A percentile compares a stretch with the other conserved stretches of the same genome.
Conservation (phyloP, 345 rosid species). For the Bruguiera parviflora region DNA sequence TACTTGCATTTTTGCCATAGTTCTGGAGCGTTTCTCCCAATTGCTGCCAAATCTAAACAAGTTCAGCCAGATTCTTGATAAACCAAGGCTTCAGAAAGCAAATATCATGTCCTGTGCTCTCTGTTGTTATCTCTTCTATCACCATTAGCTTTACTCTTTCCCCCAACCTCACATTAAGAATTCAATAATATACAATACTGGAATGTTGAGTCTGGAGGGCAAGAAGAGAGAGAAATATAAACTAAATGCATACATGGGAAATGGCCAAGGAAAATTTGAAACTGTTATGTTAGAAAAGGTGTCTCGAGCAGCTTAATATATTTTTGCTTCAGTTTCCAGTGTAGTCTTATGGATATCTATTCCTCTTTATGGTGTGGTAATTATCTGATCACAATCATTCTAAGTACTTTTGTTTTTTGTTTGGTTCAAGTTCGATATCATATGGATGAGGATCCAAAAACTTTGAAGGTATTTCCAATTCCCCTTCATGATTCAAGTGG, state of each 20-base stretch:
- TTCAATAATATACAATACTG: no score
- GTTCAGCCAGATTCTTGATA: no score
- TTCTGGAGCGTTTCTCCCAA: no score
- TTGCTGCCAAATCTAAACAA: no score
- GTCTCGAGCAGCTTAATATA: neutral
- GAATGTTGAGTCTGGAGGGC: neutral
- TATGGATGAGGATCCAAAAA: conserved; percentile 97
- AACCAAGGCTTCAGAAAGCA: neutral
- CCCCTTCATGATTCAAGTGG: conserved; percentile 69
- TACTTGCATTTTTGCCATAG: no score
- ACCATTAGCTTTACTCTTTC: neutral
- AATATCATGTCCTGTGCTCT: neutral
- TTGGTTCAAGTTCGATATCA: conserved; percentile 72
- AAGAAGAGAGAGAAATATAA: neutral
- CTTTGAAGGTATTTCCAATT: conserved; percentile 78
- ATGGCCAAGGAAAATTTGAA: neutral
- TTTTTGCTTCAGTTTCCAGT: neutral
- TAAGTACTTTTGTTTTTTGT: conserved; percentile 15
- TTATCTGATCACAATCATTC: conserved; percentile 1
- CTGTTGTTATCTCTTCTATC: neutral
- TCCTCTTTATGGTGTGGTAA: neutral
- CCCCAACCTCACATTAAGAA: neutral
- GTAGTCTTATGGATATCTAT: neutral
- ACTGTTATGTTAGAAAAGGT: neutral
- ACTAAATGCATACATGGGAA: neutral